Evolutionary conservation across 331 rosid species (phyloP).

Genomic region (Quercus lobata): DNA sequence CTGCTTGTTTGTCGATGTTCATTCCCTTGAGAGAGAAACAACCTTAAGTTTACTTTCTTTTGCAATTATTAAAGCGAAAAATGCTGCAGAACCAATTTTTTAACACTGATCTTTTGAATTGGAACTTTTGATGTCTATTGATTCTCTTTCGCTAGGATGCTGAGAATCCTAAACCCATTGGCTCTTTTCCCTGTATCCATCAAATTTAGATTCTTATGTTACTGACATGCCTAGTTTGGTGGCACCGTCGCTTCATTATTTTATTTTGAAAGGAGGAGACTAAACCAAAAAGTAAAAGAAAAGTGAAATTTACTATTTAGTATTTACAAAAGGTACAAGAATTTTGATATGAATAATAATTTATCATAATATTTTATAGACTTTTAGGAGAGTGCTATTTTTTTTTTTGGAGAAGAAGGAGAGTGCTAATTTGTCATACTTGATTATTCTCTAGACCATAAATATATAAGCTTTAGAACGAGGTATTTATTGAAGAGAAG

Average conservation of each 20-base stretch:
- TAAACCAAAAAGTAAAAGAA: not conserved
- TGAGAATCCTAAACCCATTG: slow-evolving; percentile 10
- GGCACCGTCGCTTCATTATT: slow-evolving; percentile 22
- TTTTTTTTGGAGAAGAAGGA: no score
- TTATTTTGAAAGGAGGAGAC: not conserved
- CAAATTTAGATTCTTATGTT: slow-evolving; percentile 33
- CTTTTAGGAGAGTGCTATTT: no score
- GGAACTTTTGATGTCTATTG: not conserved
- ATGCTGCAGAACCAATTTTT: not conserved
- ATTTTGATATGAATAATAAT: not conserved
- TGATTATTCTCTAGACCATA: no score
- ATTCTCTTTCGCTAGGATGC: slow-evolving; percentile 6
- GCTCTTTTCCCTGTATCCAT: slow-evolving; percentile 15
- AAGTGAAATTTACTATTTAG: not conserved
- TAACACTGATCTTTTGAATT: not conserved
- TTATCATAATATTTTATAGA: no score
- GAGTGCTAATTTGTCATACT: no score
- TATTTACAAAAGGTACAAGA: not conserved
- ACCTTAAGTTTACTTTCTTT: not conserved
- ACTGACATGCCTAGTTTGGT: slow-evolving; percentile 12
- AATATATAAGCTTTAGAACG: no score
- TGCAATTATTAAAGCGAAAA: no score
- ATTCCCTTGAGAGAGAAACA: not conserved
- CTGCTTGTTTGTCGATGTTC: not conserved
- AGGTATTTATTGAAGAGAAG: no score